Conservation (phyloP, 169 alveolate genomes). For the Toxoplasma gondii region DNA sequence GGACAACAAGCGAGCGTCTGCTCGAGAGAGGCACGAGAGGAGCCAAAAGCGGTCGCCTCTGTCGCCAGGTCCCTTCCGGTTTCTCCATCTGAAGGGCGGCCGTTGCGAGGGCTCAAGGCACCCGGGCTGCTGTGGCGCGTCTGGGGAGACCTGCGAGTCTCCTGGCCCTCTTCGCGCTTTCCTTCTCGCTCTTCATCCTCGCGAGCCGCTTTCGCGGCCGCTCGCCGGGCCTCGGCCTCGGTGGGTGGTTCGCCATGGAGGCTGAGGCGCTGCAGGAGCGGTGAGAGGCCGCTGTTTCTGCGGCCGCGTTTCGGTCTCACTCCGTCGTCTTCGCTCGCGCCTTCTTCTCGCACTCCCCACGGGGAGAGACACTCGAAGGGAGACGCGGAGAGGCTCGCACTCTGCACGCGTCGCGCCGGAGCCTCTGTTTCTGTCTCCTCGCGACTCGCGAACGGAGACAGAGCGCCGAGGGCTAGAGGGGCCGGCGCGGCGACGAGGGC, state of each 20-base stretch:
- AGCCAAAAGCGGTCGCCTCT: too few species aligned
- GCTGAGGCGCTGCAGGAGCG: slow-evolving; percentile 12
- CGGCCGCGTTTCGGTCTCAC: neutral
- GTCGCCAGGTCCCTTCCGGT: too few species aligned
- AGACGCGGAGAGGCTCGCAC: neutral
- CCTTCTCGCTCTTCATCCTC: neutral
- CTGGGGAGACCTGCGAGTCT: neutral
- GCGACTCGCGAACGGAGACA: too few species aligned
- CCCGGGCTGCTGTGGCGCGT: neutral
- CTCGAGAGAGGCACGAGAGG: too few species aligned
- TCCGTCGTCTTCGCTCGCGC: neutral
- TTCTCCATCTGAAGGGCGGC: too few species aligned
- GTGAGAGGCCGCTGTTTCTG: slow-evolving; percentile 23
- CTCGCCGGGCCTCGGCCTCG: neutral
- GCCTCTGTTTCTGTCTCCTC: too few species aligned
- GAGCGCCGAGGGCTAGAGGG: too few species aligned
- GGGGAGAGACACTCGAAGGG: neutral
- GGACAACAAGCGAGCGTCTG: too few species aligned
- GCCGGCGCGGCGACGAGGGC: neutral
- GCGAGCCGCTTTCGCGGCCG: neutral
- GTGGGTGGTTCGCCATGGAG: neutral
- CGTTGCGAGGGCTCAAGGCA: too few species aligned
- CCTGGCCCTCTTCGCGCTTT: neutral
- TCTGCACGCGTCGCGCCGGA: too few species aligned
- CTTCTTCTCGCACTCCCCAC: neutral